phyloP scores from a whole-genome alignment of 805 yeast genomes.

The Teunomyces aglyptinius region DNA sequence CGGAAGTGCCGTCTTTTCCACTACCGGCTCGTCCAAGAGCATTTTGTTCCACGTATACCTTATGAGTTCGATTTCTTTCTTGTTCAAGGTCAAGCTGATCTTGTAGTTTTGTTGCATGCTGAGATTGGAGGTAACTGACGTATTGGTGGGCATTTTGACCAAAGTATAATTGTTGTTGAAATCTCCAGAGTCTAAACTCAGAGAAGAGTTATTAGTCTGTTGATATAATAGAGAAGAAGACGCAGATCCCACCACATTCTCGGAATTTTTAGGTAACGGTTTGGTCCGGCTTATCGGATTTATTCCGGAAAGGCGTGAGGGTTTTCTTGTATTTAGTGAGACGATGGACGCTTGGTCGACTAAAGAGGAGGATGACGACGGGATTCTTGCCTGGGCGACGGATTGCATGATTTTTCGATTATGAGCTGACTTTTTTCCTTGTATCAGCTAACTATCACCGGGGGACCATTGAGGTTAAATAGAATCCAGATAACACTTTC shows the following conservation, averaged over 20 bases:
- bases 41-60: slow-evolving; percentile 46
- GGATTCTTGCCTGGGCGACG: slow-evolving; percentile 13
- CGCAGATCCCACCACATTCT: slow-evolving; percentile 2
- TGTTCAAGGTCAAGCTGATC: slow-evolving; percentile 19
- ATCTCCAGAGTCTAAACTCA: slow-evolving; percentile 6
- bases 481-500: background rate
- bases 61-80: slow-evolving; percentile 43
- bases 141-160: slow-evolving; percentile 15
- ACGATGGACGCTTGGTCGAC: slow-evolving; percentile 8
- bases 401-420: slow-evolving; percentile 10
- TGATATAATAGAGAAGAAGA: background rate
- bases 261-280: slow-evolving; percentile 7
- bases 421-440: background rate
- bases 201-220: slow-evolving; percentile 1
- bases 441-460: background rate
- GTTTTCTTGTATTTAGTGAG: slow-evolving; percentile 7
- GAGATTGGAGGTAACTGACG: slow-evolving; percentile 13
- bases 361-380: slow-evolving; percentile 2
- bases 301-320: slow-evolving; percentile 12
- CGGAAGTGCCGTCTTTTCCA: slow-evolving; percentile 8
- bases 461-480: background rate
- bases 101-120: slow-evolving; percentile 14
- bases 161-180: slow-evolving; percentile 13
- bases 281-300: slow-evolving; percentile 10
- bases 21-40: slow-evolving; percentile 35